phyloP scores from a whole-genome alignment of 148 eudicot genomes.

The Agrostemma githago region DNA sequence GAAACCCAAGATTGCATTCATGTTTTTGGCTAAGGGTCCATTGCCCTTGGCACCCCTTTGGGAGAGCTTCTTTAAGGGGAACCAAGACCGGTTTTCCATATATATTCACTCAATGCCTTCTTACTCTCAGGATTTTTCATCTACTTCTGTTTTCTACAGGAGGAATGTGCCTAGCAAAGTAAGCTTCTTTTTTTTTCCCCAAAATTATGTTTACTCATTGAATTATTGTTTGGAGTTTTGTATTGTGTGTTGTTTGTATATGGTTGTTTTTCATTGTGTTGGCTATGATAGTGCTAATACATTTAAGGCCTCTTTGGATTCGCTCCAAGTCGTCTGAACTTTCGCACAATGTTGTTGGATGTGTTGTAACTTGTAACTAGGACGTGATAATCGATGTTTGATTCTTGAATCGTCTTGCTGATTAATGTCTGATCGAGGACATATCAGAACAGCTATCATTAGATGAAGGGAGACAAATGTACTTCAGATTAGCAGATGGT shows the following conservation, averaged over 20 bases:
- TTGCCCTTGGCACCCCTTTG: constrained; percentile 89
- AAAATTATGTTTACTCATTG: not conserved
- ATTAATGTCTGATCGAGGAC: not conserved
- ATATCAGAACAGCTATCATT: not conserved
- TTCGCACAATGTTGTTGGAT: not conserved
- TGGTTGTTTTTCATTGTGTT: not conserved
- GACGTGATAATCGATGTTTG: not conserved
- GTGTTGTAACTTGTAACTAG: not conserved
- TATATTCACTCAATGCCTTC: constrained; percentile 79
- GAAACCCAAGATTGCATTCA: constrained; percentile 81
- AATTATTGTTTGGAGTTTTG: not conserved
- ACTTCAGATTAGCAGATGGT: not conserved
- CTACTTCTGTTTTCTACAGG: constrained; percentile 72
- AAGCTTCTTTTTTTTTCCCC: constrained; percentile 18
- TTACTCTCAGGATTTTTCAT: constrained; percentile 40
- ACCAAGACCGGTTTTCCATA: constrained; percentile 58
- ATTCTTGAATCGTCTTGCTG: not conserved
- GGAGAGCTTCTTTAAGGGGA: constrained; percentile 87
- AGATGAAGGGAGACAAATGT: not conserved
- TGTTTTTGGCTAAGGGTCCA: constrained; percentile 96
- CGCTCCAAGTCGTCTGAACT: not conserved
- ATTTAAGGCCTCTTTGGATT: too few relatives aligned
- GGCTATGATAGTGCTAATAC: not conserved
- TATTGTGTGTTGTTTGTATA: not conserved
- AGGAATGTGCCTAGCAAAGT: constrained; percentile 89